These are phyloP conservation scores for Begonia loranthoides DNA, from an alignment of 306 rosid genomes.

Conservation along the genomic window DNA sequence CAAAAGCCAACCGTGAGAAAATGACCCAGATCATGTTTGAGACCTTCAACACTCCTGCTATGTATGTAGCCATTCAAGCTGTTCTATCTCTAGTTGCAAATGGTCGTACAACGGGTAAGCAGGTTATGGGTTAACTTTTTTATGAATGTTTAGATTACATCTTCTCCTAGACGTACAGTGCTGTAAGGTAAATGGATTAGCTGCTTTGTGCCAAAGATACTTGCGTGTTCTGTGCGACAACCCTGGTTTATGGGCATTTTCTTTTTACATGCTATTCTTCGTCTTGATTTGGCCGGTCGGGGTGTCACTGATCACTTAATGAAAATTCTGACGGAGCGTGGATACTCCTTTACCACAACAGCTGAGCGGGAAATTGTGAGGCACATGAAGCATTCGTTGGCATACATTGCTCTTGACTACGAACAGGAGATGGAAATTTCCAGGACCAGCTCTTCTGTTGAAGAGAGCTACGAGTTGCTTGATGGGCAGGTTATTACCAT, in stretches of 20 bases:
- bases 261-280: slow-evolving; percentile 76
- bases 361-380: slow-evolving; percentile 85
- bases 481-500: too few species aligned
- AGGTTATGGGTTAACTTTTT: slow-evolving; percentile 6
- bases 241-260: too few species aligned
- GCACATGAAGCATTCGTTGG: slow-evolving; percentile 75
- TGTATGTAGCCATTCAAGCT: too few species aligned
- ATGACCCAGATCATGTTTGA: too few species aligned
- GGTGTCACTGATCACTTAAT: slow-evolving; percentile 75
- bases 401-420: slow-evolving; percentile 72
- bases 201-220: too few species aligned
- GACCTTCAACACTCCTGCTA: too few species aligned
- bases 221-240: too few species aligned
- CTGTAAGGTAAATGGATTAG: too few species aligned
- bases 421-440: slow-evolving; percentile 81
- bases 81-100: slow-evolving; percentile 77
- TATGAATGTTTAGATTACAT: too few species aligned
- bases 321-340: slow-evolving; percentile 82
- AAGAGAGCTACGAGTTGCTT: slow-evolving; percentile 82
- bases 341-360: slow-evolving; percentile 79
- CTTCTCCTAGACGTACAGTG: too few species aligned
- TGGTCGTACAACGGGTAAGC: slow-evolving; percentile 91
- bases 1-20: slow-evolving; percentile 85
- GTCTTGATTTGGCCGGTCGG: slow-evolving; percentile 80
- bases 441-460: slow-evolving; percentile 59